Evolutionary conservation across 1,284 basidiomycete genomes (phyloP).

Genomic region (Sporisorium graminicola): DNA sequence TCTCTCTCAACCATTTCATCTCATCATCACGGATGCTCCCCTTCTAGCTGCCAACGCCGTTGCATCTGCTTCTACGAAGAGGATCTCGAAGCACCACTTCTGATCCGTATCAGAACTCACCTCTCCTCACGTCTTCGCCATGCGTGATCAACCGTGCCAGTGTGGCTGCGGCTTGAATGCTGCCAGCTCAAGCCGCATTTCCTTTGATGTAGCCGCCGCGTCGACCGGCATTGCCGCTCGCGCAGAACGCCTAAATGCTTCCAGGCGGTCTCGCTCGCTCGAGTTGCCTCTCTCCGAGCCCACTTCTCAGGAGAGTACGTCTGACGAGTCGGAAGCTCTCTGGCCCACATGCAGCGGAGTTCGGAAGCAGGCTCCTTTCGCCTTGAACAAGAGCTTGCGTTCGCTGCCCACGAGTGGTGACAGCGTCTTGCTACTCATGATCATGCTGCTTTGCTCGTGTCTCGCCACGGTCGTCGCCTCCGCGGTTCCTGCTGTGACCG

Average conservation of each 20-base stretch:
- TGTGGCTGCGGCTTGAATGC: slow-evolving; percentile 37
- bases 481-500: slow-evolving; percentile 10
- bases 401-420: too few species aligned
- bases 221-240: slow-evolving; percentile 3
- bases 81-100: background rate
- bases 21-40: background rate
- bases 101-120: background rate
- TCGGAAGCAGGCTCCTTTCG: background rate
- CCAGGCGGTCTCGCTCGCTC: background rate
- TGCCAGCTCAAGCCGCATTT: slow-evolving; percentile 28
- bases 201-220: background rate
- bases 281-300: background rate
- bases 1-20: background rate
- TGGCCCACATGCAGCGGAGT: background rate
- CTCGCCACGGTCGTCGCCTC: slow-evolving; percentile 5
- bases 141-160: slow-evolving; percentile 23
- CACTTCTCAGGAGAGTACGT: background rate
- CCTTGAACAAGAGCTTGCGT: background rate
- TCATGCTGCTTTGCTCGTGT: slow-evolving; percentile 9
- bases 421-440: slow-evolving; percentile 1
- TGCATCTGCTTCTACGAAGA: background rate
- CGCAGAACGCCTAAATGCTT: background rate
- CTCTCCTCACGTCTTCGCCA: background rate
- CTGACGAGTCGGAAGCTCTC: background rate
- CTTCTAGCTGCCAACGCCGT: slow-evolving; percentile 2